Conservation (phyloP, 129 eudicot genomes). For the Helianthus annuus region DNA sequence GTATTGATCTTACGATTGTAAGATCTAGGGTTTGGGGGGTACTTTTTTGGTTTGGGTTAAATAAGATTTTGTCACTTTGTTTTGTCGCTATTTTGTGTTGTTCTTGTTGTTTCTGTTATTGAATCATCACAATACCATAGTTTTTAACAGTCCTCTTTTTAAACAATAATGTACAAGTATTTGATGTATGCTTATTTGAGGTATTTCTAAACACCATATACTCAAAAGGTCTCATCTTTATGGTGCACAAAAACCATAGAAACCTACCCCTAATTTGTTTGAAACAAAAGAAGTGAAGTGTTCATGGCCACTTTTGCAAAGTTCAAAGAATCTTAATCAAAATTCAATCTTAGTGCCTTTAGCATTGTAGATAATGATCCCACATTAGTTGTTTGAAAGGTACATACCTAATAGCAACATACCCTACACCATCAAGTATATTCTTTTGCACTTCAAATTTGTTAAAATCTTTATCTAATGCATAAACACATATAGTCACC, state of each 20-base stretch:
- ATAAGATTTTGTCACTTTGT: no score
- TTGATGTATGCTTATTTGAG: background rate
- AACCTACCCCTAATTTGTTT: conserved; percentile 1
- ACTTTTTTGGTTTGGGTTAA: no score
- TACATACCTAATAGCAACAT: conserved; percentile 17
- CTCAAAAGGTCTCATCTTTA: conserved; percentile 19
- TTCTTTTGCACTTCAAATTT: conserved; percentile 14
- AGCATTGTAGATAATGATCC: conserved; percentile 4
- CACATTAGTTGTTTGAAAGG: conserved; percentile 23
- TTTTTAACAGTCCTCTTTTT: no score
- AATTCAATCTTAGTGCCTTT: conserved; percentile 3
- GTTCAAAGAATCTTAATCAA: conserved; percentile 24
- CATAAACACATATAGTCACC: background rate
- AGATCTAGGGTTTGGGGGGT: no score
- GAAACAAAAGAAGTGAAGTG: conserved; percentile 14
- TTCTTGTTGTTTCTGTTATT: no score
- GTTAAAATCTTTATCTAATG: conserved; percentile 9
- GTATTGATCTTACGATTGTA: no score
- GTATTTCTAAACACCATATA: background rate
- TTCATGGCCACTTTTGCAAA: conserved; percentile 3
- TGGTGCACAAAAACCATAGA: conserved; percentile 16
- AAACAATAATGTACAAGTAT: background rate
- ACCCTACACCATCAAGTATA: conserved; percentile 29
- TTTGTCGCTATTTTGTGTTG: no score
- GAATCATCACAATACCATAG: no score